These are phyloP conservation scores for Capsella rubella DNA, from an alignment of 441 rosid species.

Conservation along the genomic window DNA sequence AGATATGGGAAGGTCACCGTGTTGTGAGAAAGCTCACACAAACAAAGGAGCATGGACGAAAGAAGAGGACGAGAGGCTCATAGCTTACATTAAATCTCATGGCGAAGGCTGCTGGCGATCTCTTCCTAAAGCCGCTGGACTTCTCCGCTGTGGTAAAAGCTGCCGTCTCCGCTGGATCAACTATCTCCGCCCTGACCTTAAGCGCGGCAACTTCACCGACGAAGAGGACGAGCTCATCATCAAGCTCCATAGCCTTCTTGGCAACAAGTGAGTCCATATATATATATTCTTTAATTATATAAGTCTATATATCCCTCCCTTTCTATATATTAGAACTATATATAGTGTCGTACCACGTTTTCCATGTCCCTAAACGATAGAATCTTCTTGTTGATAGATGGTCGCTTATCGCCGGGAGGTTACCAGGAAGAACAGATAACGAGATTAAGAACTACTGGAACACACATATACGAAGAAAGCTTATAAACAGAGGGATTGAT, in stretches of 20 bases:
- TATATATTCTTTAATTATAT: not conserved
- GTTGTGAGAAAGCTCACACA: conserved; percentile 96
- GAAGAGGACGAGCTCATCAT: conserved; percentile 95
- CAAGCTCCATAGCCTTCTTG: conserved; percentile 94
- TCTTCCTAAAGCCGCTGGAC: conserved; percentile 98
- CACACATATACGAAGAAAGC: conserved; percentile 92
- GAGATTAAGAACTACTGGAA: conserved; percentile 98
- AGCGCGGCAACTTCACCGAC: conserved; percentile 90
- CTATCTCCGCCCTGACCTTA: conserved; percentile 90
- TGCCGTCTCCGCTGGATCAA: conserved; percentile 98
- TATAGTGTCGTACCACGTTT: not conserved
- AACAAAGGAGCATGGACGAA: conserved; percentile 99
- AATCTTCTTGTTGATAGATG: conserved; percentile 54
- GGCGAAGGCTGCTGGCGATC: conserved; percentile 99
- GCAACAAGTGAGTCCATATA: conserved; percentile 73
- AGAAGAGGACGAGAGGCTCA: conserved; percentile 91
- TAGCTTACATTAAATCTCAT: conserved; percentile 85
- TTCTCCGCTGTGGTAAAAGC: conserved; percentile 92
- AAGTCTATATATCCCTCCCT: not conserved
- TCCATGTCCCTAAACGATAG: not conserved
- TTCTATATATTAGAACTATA: not conserved
- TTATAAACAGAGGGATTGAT: conserved; percentile 86
- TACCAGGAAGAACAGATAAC: conserved; percentile 96
- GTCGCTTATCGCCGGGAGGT: conserved; percentile 95
- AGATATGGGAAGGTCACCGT: conserved; percentile 94